Conservation (phyloP, 225 moss, liverwort and hornwort genomes). For the Climacium dendroides region DNA sequence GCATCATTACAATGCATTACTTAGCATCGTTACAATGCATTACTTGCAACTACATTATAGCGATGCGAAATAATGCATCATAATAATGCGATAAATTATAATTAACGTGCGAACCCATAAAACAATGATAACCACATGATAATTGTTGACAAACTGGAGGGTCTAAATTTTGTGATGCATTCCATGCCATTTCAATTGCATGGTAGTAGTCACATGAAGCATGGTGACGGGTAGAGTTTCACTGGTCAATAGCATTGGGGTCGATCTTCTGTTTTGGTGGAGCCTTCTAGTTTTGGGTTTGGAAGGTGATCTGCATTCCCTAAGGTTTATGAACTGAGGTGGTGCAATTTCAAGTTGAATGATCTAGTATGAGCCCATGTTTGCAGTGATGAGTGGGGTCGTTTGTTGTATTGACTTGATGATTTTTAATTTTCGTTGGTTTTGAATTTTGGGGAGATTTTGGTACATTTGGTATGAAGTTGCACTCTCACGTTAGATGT, state of each 20-base stretch:
- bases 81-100: too few relatives aligned
- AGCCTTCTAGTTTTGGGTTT: not conserved
- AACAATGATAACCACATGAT: too few relatives aligned
- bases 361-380: not conserved
- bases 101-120: too few relatives aligned
- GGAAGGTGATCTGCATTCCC: not conserved
- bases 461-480: not conserved
- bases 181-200: not conserved
- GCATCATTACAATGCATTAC: too few relatives aligned
- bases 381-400: not conserved
- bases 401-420: not conserved
- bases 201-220: not conserved
- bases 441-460: not conserved
- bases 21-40: too few relatives aligned
- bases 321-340: not conserved
- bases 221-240: not conserved
- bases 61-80: too few relatives aligned
- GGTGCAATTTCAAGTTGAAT: not conserved
- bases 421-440: not conserved
- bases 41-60: too few relatives aligned
- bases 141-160: too few relatives aligned
- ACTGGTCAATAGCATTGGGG: too few relatives aligned
- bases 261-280: not conserved
- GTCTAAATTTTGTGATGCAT: too few relatives aligned
- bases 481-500: not conserved